Conservation (phyloP, 768 basidiomycete genomes). For the Sarcodon sp. region DNA sequence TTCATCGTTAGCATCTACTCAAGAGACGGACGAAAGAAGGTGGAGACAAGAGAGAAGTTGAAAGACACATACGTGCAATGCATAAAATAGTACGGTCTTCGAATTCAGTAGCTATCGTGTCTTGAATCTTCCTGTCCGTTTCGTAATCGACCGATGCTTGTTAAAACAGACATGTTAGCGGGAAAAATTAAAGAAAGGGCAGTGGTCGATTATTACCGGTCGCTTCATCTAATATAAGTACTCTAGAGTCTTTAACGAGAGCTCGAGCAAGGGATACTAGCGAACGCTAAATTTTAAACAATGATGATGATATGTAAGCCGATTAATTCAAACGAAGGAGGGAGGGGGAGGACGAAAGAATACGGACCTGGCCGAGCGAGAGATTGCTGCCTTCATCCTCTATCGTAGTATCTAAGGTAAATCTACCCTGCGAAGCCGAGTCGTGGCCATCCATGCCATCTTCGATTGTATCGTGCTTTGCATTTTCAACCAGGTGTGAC, state of each 20-base stretch:
- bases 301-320: slow-evolving; percentile 4
- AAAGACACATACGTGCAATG: slow-evolving; percentile 57
- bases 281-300: slow-evolving; percentile 42
- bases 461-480: slow-evolving; percentile 20
- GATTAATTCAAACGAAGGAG: too few species aligned
- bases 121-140: slow-evolving; percentile 85
- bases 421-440: slow-evolving; percentile 32
- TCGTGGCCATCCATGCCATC: slow-evolving; percentile 24
- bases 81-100: slow-evolving; percentile 74
- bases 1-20: neutral
- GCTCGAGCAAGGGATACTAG: slow-evolving; percentile 84
- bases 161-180: neutral
- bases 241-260: slow-evolving; percentile 72
- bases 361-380: slow-evolving; percentile 52
- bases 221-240: slow-evolving; percentile 86
- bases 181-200: neutral
- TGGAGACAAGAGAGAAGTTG: neutral
- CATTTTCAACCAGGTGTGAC: slow-evolving; percentile 63
- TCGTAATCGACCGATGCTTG: slow-evolving; percentile 80
- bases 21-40: too few species aligned
- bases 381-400: slow-evolving; percentile 84
- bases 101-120: slow-evolving; percentile 81
- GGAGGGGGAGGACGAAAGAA: neutral
- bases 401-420: slow-evolving; percentile 72
- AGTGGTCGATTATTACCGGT: slow-evolving; percentile 42